phyloP scores from a whole-genome alignment of 2,329 filamentous ascomycete species.

The Cryphonectria carpinicola region DNA sequence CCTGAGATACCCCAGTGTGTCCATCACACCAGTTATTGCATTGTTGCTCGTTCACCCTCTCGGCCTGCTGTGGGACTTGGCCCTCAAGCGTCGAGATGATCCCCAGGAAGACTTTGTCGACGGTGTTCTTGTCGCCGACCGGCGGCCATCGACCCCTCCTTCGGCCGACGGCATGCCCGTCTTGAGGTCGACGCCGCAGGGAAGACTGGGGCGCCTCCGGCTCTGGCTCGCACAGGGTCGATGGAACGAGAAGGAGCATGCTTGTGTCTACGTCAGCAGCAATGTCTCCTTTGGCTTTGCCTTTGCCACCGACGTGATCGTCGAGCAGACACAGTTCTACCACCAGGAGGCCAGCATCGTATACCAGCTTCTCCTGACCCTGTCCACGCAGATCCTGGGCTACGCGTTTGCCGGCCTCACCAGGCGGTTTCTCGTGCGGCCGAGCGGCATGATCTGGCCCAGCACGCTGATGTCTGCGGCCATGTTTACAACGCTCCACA shows the following conservation, averaged over 20 bases:
- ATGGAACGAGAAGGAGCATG: constrained; percentile 90
- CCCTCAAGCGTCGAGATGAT: constrained; percentile 67
- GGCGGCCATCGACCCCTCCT: constrained; percentile 27
- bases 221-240: constrained; percentile 78
- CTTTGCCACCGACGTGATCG: constrained; percentile 87
- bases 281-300: constrained; percentile 90
- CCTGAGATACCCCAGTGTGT: constrained; percentile 85
- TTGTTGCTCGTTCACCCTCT: constrained; percentile 83
- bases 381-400: constrained; percentile 85
- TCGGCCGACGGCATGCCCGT: constrained; percentile 23
- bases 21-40: constrained; percentile 87
- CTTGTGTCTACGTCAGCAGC: constrained; percentile 86
- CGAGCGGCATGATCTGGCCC: constrained; percentile 91
- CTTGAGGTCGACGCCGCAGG: constrained; percentile 17
- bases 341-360: constrained; percentile 75
- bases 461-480: constrained; percentile 85
- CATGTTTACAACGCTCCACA: constrained; percentile 87
- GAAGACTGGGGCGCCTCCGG: constrained; percentile 52
- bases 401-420: constrained; percentile 86
- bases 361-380: constrained; percentile 81
- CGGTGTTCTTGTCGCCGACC: constrained; percentile 38
- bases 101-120: constrained; percentile 53
- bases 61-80: constrained; percentile 76
- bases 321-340: constrained; percentile 89
- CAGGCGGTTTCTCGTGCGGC: constrained; percentile 78